Evolutionary conservation across 768 basidiomycete genomes (phyloP).

Genomic region (Harrya chromipes): DNA sequence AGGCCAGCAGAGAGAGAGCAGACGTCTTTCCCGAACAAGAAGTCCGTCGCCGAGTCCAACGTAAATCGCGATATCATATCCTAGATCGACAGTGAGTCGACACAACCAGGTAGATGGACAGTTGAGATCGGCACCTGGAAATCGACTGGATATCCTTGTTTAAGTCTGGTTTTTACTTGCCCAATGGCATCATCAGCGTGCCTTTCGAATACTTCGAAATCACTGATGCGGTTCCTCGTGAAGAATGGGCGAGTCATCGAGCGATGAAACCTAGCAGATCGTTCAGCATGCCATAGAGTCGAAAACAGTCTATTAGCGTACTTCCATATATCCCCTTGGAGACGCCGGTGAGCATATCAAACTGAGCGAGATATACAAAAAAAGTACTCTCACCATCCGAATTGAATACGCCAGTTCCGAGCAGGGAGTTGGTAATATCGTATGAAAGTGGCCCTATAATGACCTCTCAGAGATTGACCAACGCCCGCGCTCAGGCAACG

Average conservation of each 20-base stretch:
- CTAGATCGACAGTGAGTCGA: conserved; percentile 23
- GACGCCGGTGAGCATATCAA: not conserved
- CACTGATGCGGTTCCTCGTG: conserved; percentile 46
- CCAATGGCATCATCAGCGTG: conserved; percentile 48
- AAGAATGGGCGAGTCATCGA: conserved; percentile 63
- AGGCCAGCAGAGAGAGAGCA: conserved; percentile 45
- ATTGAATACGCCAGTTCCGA: conserved; percentile 61
- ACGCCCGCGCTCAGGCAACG: conserved; percentile 2
- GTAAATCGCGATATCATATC: conserved; percentile 57
- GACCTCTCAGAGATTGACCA: conserved; percentile 22
- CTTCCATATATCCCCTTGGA: conserved; percentile 57
- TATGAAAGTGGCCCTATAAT: conserved; percentile 3
- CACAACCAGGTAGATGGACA: not conserved
- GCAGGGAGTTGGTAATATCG: conserved; percentile 28
- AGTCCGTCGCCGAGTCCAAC: conserved; percentile 56
- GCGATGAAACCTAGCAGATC: conserved; percentile 48
- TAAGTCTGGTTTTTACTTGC: conserved; percentile 40
- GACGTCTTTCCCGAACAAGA: conserved; percentile 51
- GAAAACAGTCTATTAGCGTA: conserved; percentile 17
- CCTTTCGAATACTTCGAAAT: conserved; percentile 53
- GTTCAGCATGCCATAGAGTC: not conserved
- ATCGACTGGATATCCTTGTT: conserved; percentile 50
- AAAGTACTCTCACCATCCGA: conserved; percentile 41
- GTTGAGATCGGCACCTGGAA: conserved; percentile 41
- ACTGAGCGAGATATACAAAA: not conserved